These are phyloP conservation scores for Pestalotiopsis sp. DNA, from an alignment of 2,329 filamentous ascomycete genomes.

Conservation along the genomic window DNA sequence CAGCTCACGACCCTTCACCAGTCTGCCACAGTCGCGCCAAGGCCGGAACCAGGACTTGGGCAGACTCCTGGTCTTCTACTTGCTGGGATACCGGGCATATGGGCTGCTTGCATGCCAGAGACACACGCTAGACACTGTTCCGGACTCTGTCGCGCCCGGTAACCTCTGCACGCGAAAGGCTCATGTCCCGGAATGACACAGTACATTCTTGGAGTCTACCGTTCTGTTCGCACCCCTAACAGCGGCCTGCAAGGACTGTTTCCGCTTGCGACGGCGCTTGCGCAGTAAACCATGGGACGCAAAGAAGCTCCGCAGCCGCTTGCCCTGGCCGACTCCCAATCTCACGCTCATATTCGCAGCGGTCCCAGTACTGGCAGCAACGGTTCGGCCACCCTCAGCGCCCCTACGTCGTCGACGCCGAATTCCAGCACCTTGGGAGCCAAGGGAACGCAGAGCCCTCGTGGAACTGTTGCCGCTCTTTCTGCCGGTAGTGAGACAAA, in stretches of 20 bases:
- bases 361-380: conserved; percentile 16
- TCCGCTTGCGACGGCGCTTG: conserved; percentile 16
- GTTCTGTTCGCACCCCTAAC: conserved; percentile 1
- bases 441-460: background rate
- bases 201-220: conserved; percentile 9
- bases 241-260: conserved; percentile 6
- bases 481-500: conserved; percentile 16
- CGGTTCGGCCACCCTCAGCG: conserved; percentile 19
- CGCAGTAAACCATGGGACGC: conserved; percentile 51
- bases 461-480: conserved; percentile 8
- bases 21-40: conserved; percentile 34
- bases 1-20: conserved; percentile 16
- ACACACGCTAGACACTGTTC: conserved; percentile 9
- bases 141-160: conserved; percentile 11
- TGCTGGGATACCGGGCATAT: conserved; percentile 10
- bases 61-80: conserved; percentile 21
- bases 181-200: conserved; percentile 16
- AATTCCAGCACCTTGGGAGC: conserved; percentile 6
- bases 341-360: conserved; percentile 35
- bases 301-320: conserved; percentile 63
- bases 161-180: conserved; percentile 3
- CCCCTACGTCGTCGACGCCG: conserved; percentile 3
- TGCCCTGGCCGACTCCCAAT: conserved; percentile 49
- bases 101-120: conserved; percentile 13
- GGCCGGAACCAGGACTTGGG: conserved; percentile 34